Percentiles rank a stretch among this genome's conserved stretches.
Conservation (phyloP, 176 grass and related monocot genomes). For the Luzula sylvatica region DNA sequence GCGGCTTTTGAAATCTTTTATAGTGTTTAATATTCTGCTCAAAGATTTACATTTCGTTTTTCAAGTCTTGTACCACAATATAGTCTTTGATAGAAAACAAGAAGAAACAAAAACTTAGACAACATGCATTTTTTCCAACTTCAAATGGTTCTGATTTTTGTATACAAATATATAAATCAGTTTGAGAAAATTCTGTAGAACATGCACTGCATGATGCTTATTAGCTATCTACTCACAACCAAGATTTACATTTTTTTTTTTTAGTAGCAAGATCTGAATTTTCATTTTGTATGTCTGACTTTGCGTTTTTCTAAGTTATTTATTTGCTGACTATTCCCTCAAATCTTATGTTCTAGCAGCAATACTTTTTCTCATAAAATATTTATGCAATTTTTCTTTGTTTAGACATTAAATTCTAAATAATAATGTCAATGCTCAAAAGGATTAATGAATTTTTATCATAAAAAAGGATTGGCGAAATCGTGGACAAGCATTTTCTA, state of each 20-base stretch:
- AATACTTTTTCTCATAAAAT: background rate
- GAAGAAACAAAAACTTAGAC: too few relatives aligned
- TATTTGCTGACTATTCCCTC: background rate
- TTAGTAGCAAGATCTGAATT: background rate
- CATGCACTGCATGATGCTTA: background rate
- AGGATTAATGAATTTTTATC: background rate
- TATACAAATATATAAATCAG: background rate
- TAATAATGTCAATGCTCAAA: background rate
- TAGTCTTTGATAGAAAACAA: too few relatives aligned
- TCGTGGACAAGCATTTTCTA: background rate
- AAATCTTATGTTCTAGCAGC: background rate
- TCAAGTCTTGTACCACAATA: too few relatives aligned
- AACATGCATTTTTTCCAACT: too few relatives aligned
- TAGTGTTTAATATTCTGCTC: background rate
- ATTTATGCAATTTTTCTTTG: background rate
- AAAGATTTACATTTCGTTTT: too few relatives aligned
- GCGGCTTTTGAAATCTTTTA: constrained; percentile 11
- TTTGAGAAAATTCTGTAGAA: constrained; percentile 2
- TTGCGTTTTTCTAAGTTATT: background rate
- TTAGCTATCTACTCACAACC: background rate
- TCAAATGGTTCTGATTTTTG: too few relatives aligned
- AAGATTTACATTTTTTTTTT: background rate
- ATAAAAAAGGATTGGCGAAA: background rate
- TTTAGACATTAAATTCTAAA: background rate
- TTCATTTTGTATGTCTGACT: background rate